Conservation (phyloP, 805 yeast species). For the Soucietia sequanensis region DNA sequence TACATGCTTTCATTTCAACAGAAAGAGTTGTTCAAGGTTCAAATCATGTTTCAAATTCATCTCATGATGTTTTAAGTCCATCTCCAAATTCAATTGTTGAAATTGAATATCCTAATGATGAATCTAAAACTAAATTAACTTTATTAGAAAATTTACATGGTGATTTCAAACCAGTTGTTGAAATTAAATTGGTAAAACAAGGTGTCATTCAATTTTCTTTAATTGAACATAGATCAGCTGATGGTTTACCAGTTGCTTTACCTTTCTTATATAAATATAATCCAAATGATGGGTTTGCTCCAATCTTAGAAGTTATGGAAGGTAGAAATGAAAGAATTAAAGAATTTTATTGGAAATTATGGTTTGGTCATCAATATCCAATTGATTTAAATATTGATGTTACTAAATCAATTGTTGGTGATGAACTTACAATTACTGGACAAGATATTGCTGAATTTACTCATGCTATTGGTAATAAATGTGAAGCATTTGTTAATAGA, state of each 20-base stretch:
- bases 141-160: slow-evolving; percentile 75
- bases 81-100: slow-evolving; percentile 57
- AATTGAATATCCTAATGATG: slow-evolving; percentile 47
- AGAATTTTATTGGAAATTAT: slow-evolving; percentile 94
- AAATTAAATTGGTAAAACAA: slow-evolving; percentile 50
- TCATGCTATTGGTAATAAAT: slow-evolving; percentile 94
- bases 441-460: slow-evolving; percentile 87
- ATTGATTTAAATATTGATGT: slow-evolving; percentile 74
- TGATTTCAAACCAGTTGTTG: slow-evolving; percentile 62
- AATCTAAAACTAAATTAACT: slow-evolving; percentile 57
- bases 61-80: slow-evolving; percentile 79
- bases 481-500: slow-evolving; percentile 92
- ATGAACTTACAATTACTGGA: slow-evolving; percentile 62
- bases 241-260: slow-evolving; percentile 69
- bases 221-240: slow-evolving; percentile 87
- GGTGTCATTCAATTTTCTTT: slow-evolving; percentile 65
- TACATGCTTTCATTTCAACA: slow-evolving; percentile 83
- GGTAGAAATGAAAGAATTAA: slow-evolving; percentile 92
- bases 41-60: slow-evolving; percentile 76
- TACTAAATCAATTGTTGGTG: slow-evolving; percentile 68
- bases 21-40: slow-evolving; percentile 82
- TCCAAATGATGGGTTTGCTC: slow-evolving; percentile 92
- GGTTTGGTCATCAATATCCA: slow-evolving; percentile 71
- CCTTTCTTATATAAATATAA: slow-evolving; percentile 75
- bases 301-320: slow-evolving; percentile 85